Base-by-base conservation (phyloP, 257 asterid genomes). In the Lycium ferocissimum region DNA sequence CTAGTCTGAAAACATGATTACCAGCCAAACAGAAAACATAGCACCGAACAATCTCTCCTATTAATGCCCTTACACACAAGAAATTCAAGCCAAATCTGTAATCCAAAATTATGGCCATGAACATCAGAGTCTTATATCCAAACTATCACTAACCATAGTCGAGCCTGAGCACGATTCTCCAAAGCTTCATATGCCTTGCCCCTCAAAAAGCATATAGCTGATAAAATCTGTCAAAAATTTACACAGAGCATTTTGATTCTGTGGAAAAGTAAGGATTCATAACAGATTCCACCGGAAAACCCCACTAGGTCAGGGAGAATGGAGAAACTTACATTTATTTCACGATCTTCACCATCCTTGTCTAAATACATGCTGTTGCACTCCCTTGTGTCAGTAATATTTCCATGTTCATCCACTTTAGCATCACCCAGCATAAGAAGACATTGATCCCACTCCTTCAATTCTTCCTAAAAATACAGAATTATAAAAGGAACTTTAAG, bases 371-470 rank as follows among this genome's bases (percentile, higher is more conserved):
- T 95, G 92, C 90, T 90, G 73, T 75, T 91, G 87, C 83, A 93
- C 71, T 97, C 99, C 89, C 92, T 94, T 58, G 94, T 85, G 85
- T 92, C 98, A 0, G 95, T 92, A 89, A 94, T 90, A 88, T 94
- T 97, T 71, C 99, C 99, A 86, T 93, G 90, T 87, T 97, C 98
- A 86, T 97, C 98, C 80, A 97, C 97, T 83, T 92, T 93, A 47
- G 98, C 98, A 91, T 95, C 98, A 85, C 98, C 99, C 81, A 97
- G 98, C 98, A 95, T 95, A 82, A 89, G 89, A 83, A 93, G 91
- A 82, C 99, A 96, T 81, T 96, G 98, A 89, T 95, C 98, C 99
- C 99, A 96, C 92, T 96, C 99, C 90, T 95, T 94, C 83, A 96
- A 85, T 84, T 96, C 98, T 91, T 95, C 99, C 99, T 96, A 87